These are phyloP conservation scores for Neurospora sp. DNA, from an alignment of 495 filamentous ascomycete genomes.

Conservation along the genomic window DNA sequence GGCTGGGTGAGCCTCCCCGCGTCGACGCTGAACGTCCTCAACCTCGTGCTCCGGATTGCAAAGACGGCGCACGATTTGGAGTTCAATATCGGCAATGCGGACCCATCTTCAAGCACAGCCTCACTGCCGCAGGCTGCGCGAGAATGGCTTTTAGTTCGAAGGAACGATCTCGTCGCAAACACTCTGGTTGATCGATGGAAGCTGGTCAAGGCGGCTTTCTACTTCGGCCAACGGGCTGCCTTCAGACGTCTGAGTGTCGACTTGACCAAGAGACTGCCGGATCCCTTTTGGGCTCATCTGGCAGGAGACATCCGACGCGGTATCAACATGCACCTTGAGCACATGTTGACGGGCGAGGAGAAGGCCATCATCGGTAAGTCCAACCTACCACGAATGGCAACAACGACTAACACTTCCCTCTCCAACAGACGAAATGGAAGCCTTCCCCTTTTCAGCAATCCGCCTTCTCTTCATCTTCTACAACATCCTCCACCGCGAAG, in stretches of 20 bases:
- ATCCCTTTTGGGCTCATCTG: neutral
- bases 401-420: neutral
- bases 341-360: neutral
- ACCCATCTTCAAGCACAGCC: neutral
- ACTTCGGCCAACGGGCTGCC: neutral
- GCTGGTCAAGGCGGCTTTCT: neutral
- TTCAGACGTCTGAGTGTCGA: neutral
- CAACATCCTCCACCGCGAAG: neutral
- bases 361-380: neutral
- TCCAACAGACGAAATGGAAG: neutral
- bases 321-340: neutral
- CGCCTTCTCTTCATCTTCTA: neutral
- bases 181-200: neutral
- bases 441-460: neutral
- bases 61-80: neutral
- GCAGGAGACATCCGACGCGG: neutral
- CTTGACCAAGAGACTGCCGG: neutral
- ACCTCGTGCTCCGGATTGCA: neutral
- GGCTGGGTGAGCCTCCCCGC: neutral
- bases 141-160: neutral
- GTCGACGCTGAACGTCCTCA: neutral
- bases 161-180: neutral
- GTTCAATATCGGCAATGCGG: neutral
- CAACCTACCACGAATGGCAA: neutral
- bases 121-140: neutral